Evolutionary conservation across 805 yeast species (phyloP).

Genomic region (Monosporozyma unispora): DNA sequence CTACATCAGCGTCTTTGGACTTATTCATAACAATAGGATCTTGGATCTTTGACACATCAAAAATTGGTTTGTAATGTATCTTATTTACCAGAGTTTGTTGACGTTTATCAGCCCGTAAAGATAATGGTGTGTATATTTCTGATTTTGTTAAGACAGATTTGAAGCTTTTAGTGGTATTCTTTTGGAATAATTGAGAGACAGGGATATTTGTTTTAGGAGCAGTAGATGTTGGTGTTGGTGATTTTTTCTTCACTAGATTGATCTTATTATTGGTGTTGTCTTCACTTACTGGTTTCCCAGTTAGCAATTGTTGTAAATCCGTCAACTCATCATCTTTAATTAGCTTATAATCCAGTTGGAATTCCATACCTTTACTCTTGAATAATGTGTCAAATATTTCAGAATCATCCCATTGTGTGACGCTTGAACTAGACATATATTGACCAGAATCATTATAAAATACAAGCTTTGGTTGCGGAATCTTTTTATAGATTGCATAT

Average conservation of each 20-base stretch:
- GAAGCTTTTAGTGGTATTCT: constrained; percentile 10
- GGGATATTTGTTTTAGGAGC: constrained; percentile 5
- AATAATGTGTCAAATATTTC: constrained; percentile 35
- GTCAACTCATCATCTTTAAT: constrained; percentile 17
- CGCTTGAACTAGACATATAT: constrained; percentile 21
- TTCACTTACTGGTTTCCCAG: no score
- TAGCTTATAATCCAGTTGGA: constrained; percentile 48
- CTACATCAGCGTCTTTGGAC: constrained; percentile 25
- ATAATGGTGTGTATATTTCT: constrained; percentile 6
- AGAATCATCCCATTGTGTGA: constrained; percentile 12
- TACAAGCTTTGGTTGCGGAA: constrained; percentile 14
- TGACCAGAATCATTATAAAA: constrained; percentile 24
- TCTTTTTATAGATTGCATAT: constrained; percentile 31
- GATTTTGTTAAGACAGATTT: constrained; percentile 11
- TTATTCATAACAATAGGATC: constrained; percentile 38
- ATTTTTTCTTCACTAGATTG: background rate
- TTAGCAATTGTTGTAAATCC: background rate
- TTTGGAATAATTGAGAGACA: constrained; percentile 10
- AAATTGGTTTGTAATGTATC: constrained; percentile 31
- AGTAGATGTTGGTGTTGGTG: background rate
- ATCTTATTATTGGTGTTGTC: background rate
- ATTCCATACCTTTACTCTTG: constrained; percentile 49
- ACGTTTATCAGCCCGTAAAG: constrained; percentile 6
- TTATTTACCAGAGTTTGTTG: background rate
- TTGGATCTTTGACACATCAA: constrained; percentile 30